Conservation (phyloP, 352 stramenopile species). For the Thraustotheca clavata region DNA sequence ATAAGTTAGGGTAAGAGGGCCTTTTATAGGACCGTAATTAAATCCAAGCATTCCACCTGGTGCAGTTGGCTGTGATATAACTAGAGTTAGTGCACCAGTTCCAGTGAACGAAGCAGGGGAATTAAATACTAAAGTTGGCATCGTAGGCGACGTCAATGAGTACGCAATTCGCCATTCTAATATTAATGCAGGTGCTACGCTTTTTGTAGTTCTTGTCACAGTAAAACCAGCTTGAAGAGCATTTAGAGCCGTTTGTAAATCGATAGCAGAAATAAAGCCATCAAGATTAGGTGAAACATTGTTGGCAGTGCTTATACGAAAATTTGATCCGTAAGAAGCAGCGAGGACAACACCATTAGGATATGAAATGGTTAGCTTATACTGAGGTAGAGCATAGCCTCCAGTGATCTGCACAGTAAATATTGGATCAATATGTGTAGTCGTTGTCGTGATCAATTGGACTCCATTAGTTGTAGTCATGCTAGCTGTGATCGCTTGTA, state of each 20-base stretch:
- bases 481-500: conserved; percentile 43
- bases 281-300: conserved; percentile 31
- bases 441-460: conserved; percentile 48
- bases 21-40: conserved; percentile 32
- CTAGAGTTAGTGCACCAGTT: neutral
- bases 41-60: conserved; percentile 35
- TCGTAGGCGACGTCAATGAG: conserved; percentile 29
- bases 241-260: conserved; percentile 40
- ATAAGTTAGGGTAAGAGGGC: neutral
- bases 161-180: conserved; percentile 58
- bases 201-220: conserved; percentile 29
- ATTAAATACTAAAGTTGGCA: conserved; percentile 32
- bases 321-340: conserved; percentile 23
- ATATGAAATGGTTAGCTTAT: conserved; percentile 42
- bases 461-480: conserved; percentile 52
- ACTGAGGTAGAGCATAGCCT: conserved; percentile 37
- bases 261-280: conserved; percentile 36
- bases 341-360: neutral
- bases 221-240: neutral
- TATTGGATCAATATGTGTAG: conserved; percentile 51
- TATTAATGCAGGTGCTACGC: conserved; percentile 28
- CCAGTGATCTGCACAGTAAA: conserved; percentile 34
- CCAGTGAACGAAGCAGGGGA: neutral
- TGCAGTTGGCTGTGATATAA: conserved; percentile 1
- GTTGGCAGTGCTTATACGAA: conserved; percentile 33